Evolutionary conservation across 768 basidiomycete species (phyloP).

Genomic region (Suillus tomentosus): DNA sequence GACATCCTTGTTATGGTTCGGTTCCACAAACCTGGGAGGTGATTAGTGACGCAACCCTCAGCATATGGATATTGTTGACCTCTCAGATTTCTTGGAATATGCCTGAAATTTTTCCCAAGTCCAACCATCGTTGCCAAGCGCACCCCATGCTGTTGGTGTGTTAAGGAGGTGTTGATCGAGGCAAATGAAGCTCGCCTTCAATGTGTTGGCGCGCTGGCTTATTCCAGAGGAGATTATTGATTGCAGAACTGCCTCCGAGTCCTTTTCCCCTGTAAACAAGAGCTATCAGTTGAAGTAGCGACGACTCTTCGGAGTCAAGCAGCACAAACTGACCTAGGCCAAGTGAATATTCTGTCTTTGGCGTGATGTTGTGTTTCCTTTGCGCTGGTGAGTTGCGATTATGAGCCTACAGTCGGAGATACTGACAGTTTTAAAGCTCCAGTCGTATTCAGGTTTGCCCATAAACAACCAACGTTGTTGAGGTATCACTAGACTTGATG

Average conservation of each 20-base stretch:
- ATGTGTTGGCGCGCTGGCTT: background rate
- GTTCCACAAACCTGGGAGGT: constrained; percentile 3
- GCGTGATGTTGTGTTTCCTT: constrained; percentile 4
- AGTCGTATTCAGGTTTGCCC: background rate
- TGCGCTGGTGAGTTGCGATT: background rate
- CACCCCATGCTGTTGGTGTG: constrained; percentile 33
- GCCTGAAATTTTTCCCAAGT: constrained; percentile 47
- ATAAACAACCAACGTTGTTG: background rate
- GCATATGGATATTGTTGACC: constrained; percentile 26
- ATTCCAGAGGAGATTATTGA: background rate
- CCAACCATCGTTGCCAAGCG: constrained; percentile 58
- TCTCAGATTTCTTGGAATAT: constrained; percentile 41
- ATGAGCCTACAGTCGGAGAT: background rate
- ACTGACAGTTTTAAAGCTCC: background rate
- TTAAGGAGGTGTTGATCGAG: background rate
- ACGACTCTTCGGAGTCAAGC: background rate
- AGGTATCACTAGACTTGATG: background rate
- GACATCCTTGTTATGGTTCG: background rate
- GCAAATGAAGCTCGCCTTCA: background rate
- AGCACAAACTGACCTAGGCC: background rate
- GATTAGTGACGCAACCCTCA: background rate
- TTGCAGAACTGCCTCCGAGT: background rate
- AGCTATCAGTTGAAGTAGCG: background rate
- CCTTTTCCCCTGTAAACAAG: background rate
- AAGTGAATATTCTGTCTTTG: background rate